phyloP scores from a whole-genome alignment of 257 asterid genomes.

The Craterostigma plantagineum region DNA sequence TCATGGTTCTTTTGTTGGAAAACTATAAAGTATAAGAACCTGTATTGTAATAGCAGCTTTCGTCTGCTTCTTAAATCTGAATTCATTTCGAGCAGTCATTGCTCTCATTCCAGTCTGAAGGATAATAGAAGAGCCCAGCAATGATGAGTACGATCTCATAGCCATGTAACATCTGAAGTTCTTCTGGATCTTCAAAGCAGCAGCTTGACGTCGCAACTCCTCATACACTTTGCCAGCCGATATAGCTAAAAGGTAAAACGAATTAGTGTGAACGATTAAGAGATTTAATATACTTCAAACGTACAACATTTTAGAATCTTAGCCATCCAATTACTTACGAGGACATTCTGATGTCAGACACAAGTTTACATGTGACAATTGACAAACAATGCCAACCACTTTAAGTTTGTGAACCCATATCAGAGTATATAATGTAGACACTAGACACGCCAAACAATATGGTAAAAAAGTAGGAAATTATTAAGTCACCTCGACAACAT shows the following conservation, averaged over 20 bases:
- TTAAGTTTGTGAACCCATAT: not conserved
- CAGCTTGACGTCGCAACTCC: constrained; percentile 81
- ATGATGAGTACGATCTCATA: constrained; percentile 34
- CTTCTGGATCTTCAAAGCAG: constrained; percentile 88
- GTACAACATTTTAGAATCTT: too few species aligned
- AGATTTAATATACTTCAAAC: too few species aligned
- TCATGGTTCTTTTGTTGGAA: constrained; percentile 6
- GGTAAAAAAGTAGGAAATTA: not conserved
- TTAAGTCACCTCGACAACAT: constrained; percentile 89
- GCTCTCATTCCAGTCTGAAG: constrained; percentile 96
- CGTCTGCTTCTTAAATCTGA: constrained; percentile 74
- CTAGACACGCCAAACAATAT: too few species aligned
- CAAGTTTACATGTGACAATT: too few species aligned
- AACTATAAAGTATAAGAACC: constrained; percentile 27
- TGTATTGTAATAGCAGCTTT: constrained; percentile 81
- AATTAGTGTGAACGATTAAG: not conserved
- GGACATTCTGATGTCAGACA: not conserved
- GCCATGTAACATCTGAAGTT: constrained; percentile 58
- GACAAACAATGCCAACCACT: too few species aligned
- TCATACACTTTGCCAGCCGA: constrained; percentile 78
- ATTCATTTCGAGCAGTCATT: constrained; percentile 70
- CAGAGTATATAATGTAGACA: not conserved
- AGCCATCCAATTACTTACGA: too few species aligned
- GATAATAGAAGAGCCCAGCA: constrained; percentile 43
- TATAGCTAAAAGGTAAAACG: constrained; percentile 22